Evolutionary conservation across 495 filamentous ascomycete species (phyloP).

Genomic region (Tetracladium marchalianum): DNA sequence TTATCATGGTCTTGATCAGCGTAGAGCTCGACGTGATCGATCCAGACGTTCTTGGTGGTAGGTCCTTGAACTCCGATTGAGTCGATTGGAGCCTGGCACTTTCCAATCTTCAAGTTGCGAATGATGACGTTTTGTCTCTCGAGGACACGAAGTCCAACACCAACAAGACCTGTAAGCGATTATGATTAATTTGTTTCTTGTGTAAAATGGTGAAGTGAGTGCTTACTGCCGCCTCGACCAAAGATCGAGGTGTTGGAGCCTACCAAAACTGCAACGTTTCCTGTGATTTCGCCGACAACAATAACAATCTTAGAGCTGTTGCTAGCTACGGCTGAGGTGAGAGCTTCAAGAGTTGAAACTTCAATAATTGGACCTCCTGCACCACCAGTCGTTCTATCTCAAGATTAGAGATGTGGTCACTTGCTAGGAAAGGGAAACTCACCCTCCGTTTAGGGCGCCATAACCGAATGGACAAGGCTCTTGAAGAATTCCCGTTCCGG

Average conservation of each 20-base stretch:
- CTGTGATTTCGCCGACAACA: background rate
- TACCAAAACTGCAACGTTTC: background rate
- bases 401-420: no score
- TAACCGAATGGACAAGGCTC: conserved; percentile 12
- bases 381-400: background rate
- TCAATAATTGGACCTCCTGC: background rate
- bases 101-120: conserved; percentile 35
- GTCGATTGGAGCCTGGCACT: conserved; percentile 33
- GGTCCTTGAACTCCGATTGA: conserved; percentile 31
- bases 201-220: background rate
- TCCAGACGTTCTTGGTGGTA: conserved; percentile 33
- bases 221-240: background rate
- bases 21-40: conserved; percentile 42
- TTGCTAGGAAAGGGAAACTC: no score
- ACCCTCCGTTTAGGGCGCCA: conserved; percentile 18
- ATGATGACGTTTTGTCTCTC: conserved; percentile 36
- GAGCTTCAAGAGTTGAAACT: background rate
- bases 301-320: background rate
- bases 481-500: no score
- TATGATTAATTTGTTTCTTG: background rate
- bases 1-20: conserved; percentile 23
- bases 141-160: conserved; percentile 20
- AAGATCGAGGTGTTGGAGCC: background rate
- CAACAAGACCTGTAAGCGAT: background rate
- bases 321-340: background rate